A percentile compares a stretch with the other conserved stretches of the same genome.
Evolutionary conservation across 2,329 filamentous ascomycete species (phyloP).

Genomic region (Fonsecaea monophora): DNA sequence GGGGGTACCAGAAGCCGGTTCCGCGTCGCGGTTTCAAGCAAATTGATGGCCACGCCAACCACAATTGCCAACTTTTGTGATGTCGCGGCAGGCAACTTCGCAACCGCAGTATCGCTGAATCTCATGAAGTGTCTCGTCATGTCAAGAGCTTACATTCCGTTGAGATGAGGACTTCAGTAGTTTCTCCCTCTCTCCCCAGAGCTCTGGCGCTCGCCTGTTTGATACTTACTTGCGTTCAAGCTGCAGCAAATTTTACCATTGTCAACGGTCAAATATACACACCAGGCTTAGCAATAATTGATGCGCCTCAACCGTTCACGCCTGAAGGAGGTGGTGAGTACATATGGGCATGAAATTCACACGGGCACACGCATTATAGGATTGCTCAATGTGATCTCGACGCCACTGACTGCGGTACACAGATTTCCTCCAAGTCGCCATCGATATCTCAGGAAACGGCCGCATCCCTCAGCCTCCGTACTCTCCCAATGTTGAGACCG

Average conservation of each 20-base stretch:
- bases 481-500: conserved; percentile 57
- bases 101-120: background rate
- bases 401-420: conserved; percentile 16
- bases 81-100: background rate
- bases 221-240: background rate
- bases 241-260: conserved; percentile 19
- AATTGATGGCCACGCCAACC: background rate
- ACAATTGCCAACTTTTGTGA: background rate
- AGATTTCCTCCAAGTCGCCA: conserved; percentile 66
- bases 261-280: conserved; percentile 72
- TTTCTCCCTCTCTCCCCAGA: background rate
- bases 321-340: conserved; percentile 67
- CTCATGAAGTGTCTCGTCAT: background rate
- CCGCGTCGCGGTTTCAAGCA: conserved; percentile 3
- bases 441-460: conserved; percentile 72
- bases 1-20: background rate
- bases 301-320: conserved; percentile 70
- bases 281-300: conserved; percentile 70
- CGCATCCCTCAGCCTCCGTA: conserved; percentile 66
- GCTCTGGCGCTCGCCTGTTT: background rate
- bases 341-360: background rate
- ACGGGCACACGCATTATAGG: background rate
- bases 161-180: background rate
- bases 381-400: background rate
- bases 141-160: background rate